Base-by-base conservation (phyloP, 2,329 filamentous ascomycete genomes). In the Albifimbria verrucaria region DNA sequence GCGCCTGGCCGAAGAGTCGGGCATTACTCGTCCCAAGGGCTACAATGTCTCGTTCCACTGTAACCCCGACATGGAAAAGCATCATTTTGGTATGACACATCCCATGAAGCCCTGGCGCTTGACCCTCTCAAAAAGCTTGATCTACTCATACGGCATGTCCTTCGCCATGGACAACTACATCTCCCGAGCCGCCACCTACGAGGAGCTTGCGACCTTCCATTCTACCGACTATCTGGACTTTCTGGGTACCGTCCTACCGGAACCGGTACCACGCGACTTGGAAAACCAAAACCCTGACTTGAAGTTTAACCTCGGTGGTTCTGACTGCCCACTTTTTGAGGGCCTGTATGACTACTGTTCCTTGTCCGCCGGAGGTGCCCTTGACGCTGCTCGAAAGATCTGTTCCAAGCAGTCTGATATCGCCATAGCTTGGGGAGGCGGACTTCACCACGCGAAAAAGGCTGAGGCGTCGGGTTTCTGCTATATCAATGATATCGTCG, bases 51-150 rank as follows among this genome's bases (percentile, higher is more conserved):
- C 93, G 10, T 97, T 92, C 73, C 94, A 99, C 70, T 91, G 92
- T 74, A 97, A 97, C 65, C 90, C 92, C 2, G 86, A 90, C 55
- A 95, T 97, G 68, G 94, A 99, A 74, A 89, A 89, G 67, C 93
- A 97, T 72, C 94, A 99, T 71, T 99, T 99, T 70, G 94, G 94
- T 59, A 88, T 90, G 73, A 92, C 90, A 10, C 94, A 99, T 76
- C 94, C 94, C 20, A 99, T 99, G 94, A 99, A 99, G 71, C 94
- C 94, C 54, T 97, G 94, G 93, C 90, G 94, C 32, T 77, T 99
- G 58, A 97, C 92, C 17, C 81, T 99, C 52, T 95, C 94, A 52
- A 97, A 99, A 71, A 91, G 94, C 64, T 83, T 99, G 46, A 91
- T 99, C 58, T 87, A 95, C 67, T 89, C 91, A 1, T 97, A 97